phyloP scores from a whole-genome alignment of 106 monocot species.

The Ottelia alismoides region DNA sequence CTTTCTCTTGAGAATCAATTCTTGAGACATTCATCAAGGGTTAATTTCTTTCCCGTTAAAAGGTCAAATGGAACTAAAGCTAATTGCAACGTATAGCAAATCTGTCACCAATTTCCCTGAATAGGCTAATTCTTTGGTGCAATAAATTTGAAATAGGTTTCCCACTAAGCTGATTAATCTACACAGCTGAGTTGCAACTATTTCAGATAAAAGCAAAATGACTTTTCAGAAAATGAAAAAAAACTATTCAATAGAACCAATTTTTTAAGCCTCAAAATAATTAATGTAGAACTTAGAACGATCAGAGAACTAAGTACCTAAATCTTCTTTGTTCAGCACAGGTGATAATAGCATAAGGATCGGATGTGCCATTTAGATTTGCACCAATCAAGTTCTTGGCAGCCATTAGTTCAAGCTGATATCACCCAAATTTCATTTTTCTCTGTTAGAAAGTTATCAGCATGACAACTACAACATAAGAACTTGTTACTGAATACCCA shows the following conservation, averaged over 20 bases:
- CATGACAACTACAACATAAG: neutral
- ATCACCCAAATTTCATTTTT: constrained; percentile 3
- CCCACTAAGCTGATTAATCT: no score
- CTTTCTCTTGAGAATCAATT: no score
- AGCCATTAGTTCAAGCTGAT: constrained; percentile 85
- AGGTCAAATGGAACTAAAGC: no score
- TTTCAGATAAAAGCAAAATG: no score
- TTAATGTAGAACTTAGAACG: neutral
- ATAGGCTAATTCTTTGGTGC: no score
- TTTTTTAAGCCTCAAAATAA: neutral
- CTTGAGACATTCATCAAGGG: no score
- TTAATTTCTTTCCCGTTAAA: no score
- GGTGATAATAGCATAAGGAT: constrained; percentile 90
- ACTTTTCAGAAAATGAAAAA: no score
- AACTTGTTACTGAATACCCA: neutral
- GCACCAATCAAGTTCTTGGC: constrained; percentile 88
- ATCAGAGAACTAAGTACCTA: constrained; percentile 36
- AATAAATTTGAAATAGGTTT: no score
- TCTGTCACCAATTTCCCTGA: no score
- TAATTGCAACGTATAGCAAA: no score
- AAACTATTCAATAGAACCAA: neutral
- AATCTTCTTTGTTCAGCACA: constrained; percentile 89
- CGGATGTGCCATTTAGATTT: constrained; percentile 92
- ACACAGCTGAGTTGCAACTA: no score
- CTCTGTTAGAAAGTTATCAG: neutral